Conservation (phyloP, 1,284 basidiomycete genomes). For the Tranzscheliella williamsii region DNA sequence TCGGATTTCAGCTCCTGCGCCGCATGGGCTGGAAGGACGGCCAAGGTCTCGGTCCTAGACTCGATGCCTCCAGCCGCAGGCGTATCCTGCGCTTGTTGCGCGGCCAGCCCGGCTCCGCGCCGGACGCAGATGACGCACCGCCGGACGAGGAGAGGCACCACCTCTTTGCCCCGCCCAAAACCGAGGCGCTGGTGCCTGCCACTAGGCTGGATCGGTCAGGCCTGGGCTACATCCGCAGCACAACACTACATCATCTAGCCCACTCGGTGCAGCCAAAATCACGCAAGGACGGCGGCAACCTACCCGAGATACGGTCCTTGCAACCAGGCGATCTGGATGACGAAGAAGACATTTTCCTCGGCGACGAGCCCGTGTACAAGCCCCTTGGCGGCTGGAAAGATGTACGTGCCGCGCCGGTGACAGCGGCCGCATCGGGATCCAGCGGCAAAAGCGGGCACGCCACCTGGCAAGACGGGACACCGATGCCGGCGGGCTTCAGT, state of each 20-base stretch:
- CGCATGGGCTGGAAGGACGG: slow-evolving; percentile 95
- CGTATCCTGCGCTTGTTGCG: slow-evolving; percentile 50
- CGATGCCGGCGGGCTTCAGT: no score
- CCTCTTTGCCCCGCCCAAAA: slow-evolving; percentile 81
- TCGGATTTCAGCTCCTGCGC: slow-evolving; percentile 69
- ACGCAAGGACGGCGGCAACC: neutral
- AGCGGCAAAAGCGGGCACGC: neutral
- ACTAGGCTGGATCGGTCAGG: slow-evolving; percentile 78
- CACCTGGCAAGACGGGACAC: neutral
- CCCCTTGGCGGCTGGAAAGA: no score
- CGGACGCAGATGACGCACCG: neutral
- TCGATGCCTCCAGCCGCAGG: slow-evolving; percentile 76
- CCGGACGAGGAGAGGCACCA: slow-evolving; percentile 71
- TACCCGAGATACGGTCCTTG: slow-evolving; percentile 59
- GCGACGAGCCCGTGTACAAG: no score
- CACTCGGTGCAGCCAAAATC: neutral
- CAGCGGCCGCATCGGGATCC: neutral
- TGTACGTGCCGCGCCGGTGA: slow-evolving; percentile 8
- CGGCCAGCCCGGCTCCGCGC: neutral
- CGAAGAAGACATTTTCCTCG: slow-evolving; percentile 34
- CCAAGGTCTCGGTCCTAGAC: slow-evolving; percentile 86
- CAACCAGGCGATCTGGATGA: slow-evolving; percentile 71
- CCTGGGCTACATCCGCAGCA: slow-evolving; percentile 73
- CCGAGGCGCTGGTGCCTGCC: slow-evolving; percentile 68
- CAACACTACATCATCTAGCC: slow-evolving; percentile 65